Conservation (phyloP, 305 asterid genomes). For the Fraxinus nigra region DNA sequence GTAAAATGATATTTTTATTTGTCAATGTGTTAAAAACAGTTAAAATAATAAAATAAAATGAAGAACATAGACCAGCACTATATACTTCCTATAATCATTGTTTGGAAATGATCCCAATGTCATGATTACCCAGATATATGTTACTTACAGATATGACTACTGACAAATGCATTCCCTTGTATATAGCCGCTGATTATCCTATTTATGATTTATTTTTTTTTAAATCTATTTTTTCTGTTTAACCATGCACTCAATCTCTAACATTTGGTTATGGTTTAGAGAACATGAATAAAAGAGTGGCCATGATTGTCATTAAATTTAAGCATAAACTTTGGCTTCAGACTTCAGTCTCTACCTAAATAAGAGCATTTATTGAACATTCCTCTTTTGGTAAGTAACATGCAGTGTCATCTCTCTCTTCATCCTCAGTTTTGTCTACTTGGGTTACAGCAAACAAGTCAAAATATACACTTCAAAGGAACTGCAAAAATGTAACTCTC, state of each 20-base stretch:
- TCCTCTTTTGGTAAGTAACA: background rate
- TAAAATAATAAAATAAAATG: background rate
- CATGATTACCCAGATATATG: background rate
- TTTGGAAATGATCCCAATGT: background rate
- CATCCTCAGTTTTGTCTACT: background rate
- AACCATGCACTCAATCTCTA: background rate
- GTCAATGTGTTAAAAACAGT: background rate
- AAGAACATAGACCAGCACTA: background rate
- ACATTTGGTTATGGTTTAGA: background rate
- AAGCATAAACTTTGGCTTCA: background rate
- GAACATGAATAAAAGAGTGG: background rate
- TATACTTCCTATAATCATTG: background rate
- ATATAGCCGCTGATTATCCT: background rate
- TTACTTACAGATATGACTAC: background rate
- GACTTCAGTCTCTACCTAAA: background rate
- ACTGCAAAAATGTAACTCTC: background rate
- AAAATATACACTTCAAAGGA: background rate
- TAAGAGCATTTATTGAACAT: background rate
- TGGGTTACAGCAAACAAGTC: background rate
- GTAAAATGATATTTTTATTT: background rate
- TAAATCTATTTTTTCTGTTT: background rate
- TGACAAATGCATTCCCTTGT: background rate
- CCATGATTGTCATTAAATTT: background rate
- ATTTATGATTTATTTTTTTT: background rate
- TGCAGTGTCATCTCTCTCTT: background rate